These are phyloP conservation scores for Sambucus nigra DNA, from an alignment of 129 eudicot genomes.

Conservation along the genomic window DNA sequence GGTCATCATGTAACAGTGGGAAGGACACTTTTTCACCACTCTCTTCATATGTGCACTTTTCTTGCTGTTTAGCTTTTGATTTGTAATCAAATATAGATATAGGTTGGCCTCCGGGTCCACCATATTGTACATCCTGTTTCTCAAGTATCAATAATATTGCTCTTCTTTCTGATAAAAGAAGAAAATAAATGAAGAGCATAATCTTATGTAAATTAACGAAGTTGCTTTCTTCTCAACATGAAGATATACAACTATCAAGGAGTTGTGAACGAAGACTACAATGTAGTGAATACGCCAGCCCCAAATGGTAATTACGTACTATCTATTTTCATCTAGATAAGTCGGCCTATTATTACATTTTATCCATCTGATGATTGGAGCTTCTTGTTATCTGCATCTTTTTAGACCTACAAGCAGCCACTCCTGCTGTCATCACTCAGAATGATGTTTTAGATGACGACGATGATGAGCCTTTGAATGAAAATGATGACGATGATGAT, in stretches of 20 bases:
- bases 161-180: background rate
- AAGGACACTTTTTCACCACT: no score
- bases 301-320: constrained; percentile 49
- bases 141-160: background rate
- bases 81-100: no score
- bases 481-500: constrained; percentile 88
- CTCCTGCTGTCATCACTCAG: constrained; percentile 60
- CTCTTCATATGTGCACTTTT: no score
- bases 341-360: background rate
- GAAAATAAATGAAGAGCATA: background rate
- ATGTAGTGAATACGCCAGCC: constrained; percentile 87
- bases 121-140: no score
- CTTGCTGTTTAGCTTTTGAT: background rate
- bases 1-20: no score
- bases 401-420: constrained; percentile 73
- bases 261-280: constrained; percentile 92
- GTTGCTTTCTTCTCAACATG: constrained; percentile 18
- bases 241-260: constrained; percentile 96
- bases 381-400: constrained; percentile 13
- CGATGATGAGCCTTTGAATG: constrained; percentile 88
- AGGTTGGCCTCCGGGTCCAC: no score
- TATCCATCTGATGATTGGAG: constrained; percentile 15
- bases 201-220: constrained; percentile 11
- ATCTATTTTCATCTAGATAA: constrained; percentile 6
- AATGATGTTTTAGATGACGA: constrained; percentile 64